A percentile compares a stretch with the other conserved stretches of the same genome.
These are phyloP conservation scores for Solioccasus polychromus DNA, from an alignment of 768 basidiomycete genomes.

Conservation along the genomic window DNA sequence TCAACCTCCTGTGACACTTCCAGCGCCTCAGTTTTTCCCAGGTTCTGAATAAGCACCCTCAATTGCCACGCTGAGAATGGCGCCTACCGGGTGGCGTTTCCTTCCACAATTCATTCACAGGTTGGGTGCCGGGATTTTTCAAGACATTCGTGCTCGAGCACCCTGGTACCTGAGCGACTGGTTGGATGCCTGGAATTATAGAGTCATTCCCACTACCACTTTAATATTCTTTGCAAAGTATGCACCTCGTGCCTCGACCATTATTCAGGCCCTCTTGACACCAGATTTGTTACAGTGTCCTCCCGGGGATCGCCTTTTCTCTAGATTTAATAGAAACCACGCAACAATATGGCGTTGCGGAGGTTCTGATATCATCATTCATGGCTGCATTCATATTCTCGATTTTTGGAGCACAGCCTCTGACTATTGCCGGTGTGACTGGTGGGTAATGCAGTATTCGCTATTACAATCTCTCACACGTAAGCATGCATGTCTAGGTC, in stretches of 20 bases:
- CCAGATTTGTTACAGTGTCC: constrained; percentile 45
- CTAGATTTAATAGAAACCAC: constrained; percentile 91
- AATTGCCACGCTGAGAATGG: constrained; percentile 2
- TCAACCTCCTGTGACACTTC: too few species aligned
- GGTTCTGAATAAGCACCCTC: too few species aligned
- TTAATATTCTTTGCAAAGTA: constrained; percentile 86
- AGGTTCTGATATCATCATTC: constrained; percentile 80
- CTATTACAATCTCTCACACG: neutral
- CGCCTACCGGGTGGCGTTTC: neutral
- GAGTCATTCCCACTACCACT: constrained; percentile 83
- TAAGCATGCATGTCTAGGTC: constrained; percentile 45
- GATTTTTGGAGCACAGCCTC: constrained; percentile 83
- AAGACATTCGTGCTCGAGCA: constrained; percentile 65
- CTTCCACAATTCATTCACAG: constrained; percentile 22
- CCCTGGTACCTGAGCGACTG: constrained; percentile 88
- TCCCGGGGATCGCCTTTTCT: constrained; percentile 90
- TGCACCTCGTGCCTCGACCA: constrained; percentile 19
- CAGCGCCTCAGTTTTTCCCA: too few species aligned
- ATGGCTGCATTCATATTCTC: constrained; percentile 90
- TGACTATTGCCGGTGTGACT: constrained; percentile 90
- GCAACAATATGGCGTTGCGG: constrained; percentile 83
- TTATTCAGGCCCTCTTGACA: neutral
- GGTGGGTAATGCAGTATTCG: constrained; percentile 41
- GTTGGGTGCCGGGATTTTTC: constrained; percentile 59
- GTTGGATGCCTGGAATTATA: constrained; percentile 89